Evolutionary conservation across 768 basidiomycete species (phyloP), one percentile per base, ranked within the genome.

Genomic region (Hemileccinum impolitum): DNA sequence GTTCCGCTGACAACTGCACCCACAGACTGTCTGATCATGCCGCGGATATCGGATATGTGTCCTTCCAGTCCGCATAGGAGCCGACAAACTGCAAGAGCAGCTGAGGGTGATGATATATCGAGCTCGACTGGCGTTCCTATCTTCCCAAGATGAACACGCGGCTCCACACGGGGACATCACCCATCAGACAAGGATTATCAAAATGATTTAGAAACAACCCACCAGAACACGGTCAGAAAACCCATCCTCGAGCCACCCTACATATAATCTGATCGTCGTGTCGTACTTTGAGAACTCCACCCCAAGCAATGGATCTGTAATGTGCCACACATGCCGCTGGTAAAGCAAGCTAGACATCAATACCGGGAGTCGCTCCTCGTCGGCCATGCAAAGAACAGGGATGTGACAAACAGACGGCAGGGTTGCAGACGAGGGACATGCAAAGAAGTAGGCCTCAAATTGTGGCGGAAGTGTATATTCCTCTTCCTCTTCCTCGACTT

Each of bases 331-430:
- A 15, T 39, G 43, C 23, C 48, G 43, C 30, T 45, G 43, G 13
- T 46, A 46, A 9, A 51, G 52, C 21, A 51, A n/a, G n/a, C 49
- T 51, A 2, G 52, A 53, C 52, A 53, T 51, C 39, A 50, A 19
- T 19, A 51, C 35, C 0, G 39, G 52, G 0, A 53, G 18, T 18
- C 51, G 43, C 23, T 51, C 34, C 30, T 31, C 39, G 14, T 53
- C 35, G 4, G 48, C 48, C 52, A 53, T 53, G 30, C 48, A 53
- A 3, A 53, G 30, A 10, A 53, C 15, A 7, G 48, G 43, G 26
- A 53, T 51, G 11, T 50, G 43, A 48, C 52, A 53, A 8, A 15
- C 28, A 6, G 52, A 18, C 2, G 48, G 48, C 6, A 40, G 39
- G 25, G 15, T 15, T 12, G 23, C 18, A 14, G 36, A 38, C 8